phyloP scores from a whole-genome alignment of 495 filamentous ascomycete genomes.

The Penicillium bialowiezense region DNA sequence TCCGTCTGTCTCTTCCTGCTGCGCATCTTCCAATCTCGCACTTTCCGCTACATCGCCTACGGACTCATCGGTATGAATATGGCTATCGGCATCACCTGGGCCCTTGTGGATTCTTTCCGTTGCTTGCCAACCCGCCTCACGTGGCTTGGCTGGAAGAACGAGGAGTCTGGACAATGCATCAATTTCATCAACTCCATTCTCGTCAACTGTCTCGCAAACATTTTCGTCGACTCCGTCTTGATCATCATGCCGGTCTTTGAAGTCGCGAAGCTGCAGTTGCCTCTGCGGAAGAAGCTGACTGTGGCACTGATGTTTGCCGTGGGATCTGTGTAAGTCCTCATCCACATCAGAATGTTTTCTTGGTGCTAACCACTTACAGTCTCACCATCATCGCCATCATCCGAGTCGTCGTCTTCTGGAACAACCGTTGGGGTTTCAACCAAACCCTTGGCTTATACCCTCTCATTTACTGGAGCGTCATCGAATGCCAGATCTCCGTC shows the following conservation, averaged over 20 bases:
- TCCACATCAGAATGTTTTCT: background rate
- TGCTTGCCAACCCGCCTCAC: constrained; percentile 32
- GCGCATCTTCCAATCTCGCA: constrained; percentile 34
- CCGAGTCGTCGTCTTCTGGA: constrained; percentile 30
- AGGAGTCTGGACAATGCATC: constrained; percentile 23
- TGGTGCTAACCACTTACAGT: constrained; percentile 3
- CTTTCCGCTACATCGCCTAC: constrained; percentile 32
- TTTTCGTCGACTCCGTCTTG: constrained; percentile 27
- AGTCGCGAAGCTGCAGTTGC: constrained; percentile 29
- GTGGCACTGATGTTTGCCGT: constrained; percentile 33
- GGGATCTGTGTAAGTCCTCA: constrained; percentile 25
- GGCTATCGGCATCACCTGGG: constrained; percentile 30
- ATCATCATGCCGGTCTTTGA: constrained; percentile 31
- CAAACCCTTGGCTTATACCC: constrained; percentile 26
- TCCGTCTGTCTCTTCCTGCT: constrained; percentile 51
- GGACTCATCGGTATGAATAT: constrained; percentile 30
- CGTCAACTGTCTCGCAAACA: constrained; percentile 30
- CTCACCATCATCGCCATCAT: constrained; percentile 29
- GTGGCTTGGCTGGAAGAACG: constrained; percentile 28
- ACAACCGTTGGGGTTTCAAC: constrained; percentile 23
- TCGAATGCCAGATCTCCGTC: constrained; percentile 30
- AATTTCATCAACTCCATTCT: constrained; percentile 26
- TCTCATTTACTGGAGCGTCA: constrained; percentile 30
- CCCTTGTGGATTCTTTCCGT: constrained; percentile 29
- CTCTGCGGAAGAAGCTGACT: constrained; percentile 27